Evolutionary conservation across 306 rosid genomes (phyloP).

Genomic region (Begonia fuchsioides): DNA sequence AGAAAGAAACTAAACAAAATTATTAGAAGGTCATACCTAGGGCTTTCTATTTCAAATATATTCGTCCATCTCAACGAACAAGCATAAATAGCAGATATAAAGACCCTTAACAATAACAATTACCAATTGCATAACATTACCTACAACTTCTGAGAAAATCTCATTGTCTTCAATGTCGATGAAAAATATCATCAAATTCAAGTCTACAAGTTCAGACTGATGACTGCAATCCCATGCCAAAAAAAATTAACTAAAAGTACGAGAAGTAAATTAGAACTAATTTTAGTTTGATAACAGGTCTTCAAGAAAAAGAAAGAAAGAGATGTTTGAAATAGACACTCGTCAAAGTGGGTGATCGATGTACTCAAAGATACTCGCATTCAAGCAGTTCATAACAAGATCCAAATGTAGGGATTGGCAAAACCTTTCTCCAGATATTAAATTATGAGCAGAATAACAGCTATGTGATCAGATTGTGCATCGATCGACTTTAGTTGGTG

Average conservation of each 20-base stretch:
- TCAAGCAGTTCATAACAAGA: too few relatives aligned
- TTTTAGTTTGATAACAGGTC: background rate
- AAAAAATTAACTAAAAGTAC: conserved; percentile 5
- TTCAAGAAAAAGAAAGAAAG: too few relatives aligned
- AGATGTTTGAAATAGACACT: conserved; percentile 39
- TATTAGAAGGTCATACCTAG: conserved; percentile 34
- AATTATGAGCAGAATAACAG: too few relatives aligned
- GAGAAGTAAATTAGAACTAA: background rate
- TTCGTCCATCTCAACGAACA: conserved; percentile 74
- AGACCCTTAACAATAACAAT: conserved; percentile 53
- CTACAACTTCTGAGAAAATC: conserved; percentile 24
- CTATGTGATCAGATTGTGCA: too few relatives aligned
- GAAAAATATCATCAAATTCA: conserved; percentile 29
- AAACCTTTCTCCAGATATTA: too few relatives aligned
- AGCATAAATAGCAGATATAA: conserved; percentile 25
- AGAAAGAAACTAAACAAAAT: conserved; percentile 1
- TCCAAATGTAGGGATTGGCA: too few relatives aligned
- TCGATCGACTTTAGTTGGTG: too few relatives aligned
- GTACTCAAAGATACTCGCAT: too few relatives aligned
- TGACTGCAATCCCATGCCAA: conserved; percentile 44
- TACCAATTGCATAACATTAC: conserved; percentile 50
- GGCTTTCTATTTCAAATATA: conserved; percentile 32
- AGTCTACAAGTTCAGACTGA: conserved; percentile 35
- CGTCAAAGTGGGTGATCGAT: background rate
- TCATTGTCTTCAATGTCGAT: conserved; percentile 23